Percentiles rank a stretch among this genome's conserved stretches.
These are phyloP conservation scores for Cupressus sempervirens DNA, from an alignment of 75 land plant species.

Conservation along the genomic window DNA sequence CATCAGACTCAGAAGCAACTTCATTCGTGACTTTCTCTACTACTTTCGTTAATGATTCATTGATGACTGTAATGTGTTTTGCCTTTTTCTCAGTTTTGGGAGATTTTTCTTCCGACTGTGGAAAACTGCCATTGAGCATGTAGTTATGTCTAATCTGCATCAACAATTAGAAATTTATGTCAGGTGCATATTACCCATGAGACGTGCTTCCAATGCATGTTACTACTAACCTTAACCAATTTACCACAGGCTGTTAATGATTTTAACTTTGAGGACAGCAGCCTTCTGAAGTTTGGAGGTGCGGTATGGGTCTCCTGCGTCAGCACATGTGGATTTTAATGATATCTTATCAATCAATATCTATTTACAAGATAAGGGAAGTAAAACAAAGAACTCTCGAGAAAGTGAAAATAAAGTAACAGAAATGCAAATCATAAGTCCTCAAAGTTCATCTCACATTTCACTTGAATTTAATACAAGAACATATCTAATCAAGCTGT, in stretches of 20 bases:
- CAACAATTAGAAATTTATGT: not conserved
- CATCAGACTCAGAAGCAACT: constrained; percentile 40
- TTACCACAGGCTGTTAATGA: constrained; percentile 53
- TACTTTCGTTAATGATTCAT: constrained; percentile 8
- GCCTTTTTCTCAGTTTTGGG: constrained; percentile 5
- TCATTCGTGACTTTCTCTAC: constrained; percentile 20
- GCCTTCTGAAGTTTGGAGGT: constrained; percentile 56
- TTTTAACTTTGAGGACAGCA: constrained; percentile 62
- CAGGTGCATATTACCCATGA: not conserved
- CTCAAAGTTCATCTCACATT: not conserved
- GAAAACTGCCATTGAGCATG: constrained; percentile 7
- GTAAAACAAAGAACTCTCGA: not conserved
- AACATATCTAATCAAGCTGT: not conserved
- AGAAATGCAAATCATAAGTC: not conserved
- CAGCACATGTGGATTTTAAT: constrained; percentile 3
- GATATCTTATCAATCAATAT: not conserved
- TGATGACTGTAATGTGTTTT: constrained; percentile 1
- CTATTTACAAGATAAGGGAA: not conserved
- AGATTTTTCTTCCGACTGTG: not conserved
- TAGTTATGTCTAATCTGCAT: constrained; percentile 9
- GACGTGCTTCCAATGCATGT: not conserved
- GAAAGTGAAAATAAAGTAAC: not conserved
- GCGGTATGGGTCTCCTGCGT: constrained; percentile 70
- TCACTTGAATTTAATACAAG: not conserved
- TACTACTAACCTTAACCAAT: constrained; percentile 58